Evolutionary conservation across 352 stramenopile genomes (phyloP).

Genomic region (Phytophthora boehmeriae): DNA sequence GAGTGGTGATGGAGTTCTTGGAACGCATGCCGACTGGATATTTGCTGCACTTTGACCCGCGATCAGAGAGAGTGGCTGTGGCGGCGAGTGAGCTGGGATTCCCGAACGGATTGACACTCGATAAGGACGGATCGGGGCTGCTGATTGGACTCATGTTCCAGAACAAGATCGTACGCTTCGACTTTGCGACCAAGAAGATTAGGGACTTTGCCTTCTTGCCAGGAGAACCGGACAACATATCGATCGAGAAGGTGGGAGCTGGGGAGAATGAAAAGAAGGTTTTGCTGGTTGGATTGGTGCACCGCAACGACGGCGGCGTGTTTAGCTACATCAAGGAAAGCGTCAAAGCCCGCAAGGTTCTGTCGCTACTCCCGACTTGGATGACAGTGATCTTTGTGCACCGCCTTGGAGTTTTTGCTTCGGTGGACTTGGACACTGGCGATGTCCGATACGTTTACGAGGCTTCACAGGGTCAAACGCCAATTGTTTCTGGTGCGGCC

Average conservation of each 20-base stretch:
- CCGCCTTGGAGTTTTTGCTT: constrained; percentile 47
- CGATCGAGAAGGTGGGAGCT: constrained; percentile 36
- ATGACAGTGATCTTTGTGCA: constrained; percentile 39
- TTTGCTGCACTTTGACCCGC: constrained; percentile 56
- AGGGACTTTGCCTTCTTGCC: constrained; percentile 69
- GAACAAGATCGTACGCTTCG: constrained; percentile 66
- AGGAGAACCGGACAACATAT: constrained; percentile 59
- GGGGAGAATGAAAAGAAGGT: constrained; percentile 31
- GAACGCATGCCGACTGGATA: constrained; percentile 51
- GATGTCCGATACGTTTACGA: constrained; percentile 54
- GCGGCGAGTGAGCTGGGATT: constrained; percentile 42
- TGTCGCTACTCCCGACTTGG: constrained; percentile 50
- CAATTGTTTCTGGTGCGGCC: constrained; percentile 44
- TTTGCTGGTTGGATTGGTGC: constrained; percentile 53
- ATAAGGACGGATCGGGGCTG: constrained; percentile 43
- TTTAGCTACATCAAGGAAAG: constrained; percentile 39
- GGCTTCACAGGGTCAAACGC: constrained; percentile 42
- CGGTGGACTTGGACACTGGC: constrained; percentile 49
- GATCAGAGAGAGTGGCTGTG: constrained; percentile 29
- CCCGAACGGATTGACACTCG: constrained; percentile 53
- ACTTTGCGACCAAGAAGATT: constrained; percentile 43
- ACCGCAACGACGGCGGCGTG: constrained; percentile 33
- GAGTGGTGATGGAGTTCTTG: constrained; percentile 52
- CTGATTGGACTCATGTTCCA: constrained; percentile 56
- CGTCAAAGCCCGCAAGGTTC: constrained; percentile 60